Conservation (phyloP, 2,329 filamentous ascomycete genomes). For the Hymenoscyphus scutula region DNA sequence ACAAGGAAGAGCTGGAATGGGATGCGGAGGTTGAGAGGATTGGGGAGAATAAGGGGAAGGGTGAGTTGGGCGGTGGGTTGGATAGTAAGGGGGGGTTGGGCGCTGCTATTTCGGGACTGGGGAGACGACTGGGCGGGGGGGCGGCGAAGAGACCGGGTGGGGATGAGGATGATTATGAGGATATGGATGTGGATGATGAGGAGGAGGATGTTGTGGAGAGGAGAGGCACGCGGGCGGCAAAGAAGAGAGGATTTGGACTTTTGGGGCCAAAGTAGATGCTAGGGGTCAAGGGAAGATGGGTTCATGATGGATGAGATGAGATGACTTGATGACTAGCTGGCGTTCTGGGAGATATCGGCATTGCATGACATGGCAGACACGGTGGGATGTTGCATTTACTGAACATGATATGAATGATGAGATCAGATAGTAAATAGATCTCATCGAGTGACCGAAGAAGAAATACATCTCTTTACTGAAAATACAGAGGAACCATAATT, state of each 20-base stretch:
- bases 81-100: not conserved
- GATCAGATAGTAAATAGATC: not conserved
- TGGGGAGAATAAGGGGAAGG: conserved; percentile 41
- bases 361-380: too few species aligned
- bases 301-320: not conserved
- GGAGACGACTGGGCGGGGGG: conserved; percentile 22
- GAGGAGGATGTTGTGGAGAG: conserved; percentile 45
- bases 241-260: conserved; percentile 44
- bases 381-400: not conserved
- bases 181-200: conserved; percentile 57
- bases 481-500: too few species aligned
- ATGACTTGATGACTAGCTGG: not conserved
- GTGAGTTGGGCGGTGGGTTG: conserved; percentile 49
- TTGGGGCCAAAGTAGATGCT: not conserved
- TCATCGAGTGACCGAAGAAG: not conserved
- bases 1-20: conserved; percentile 40
- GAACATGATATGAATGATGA: conserved; percentile 5
- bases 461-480: not conserved
- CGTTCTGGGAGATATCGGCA: too few species aligned
- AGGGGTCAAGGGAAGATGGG: too few species aligned
- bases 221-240: conserved; percentile 53
- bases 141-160: conserved; percentile 44
- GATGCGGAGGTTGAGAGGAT: conserved; percentile 30
- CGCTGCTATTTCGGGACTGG: conserved; percentile 38
- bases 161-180: conserved; percentile 39